Evolutionary conservation across 2,329 filamentous ascomycete species (phyloP).

Genomic region (Uncinocarpus reesii): DNA sequence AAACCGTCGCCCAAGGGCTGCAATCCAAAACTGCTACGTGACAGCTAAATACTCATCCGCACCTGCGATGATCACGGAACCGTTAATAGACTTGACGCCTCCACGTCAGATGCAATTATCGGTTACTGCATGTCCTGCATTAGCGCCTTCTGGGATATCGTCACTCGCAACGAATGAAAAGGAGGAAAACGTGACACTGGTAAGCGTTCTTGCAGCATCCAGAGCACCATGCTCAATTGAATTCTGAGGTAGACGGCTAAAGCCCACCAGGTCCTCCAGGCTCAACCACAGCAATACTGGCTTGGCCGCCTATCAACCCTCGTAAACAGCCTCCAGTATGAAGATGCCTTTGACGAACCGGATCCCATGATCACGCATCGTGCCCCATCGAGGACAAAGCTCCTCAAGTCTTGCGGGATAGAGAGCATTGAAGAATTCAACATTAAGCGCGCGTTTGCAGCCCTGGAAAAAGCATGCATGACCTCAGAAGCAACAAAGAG

Average conservation of each 20-base stretch:
- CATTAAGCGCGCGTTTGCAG: conserved; percentile 27
- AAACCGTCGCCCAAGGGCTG: background rate
- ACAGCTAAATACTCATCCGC: background rate
- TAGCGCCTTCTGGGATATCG: background rate
- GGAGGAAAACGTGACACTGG: background rate
- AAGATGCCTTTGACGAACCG: conserved; percentile 26
- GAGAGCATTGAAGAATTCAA: conserved; percentile 22
- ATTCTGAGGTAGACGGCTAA: conserved; percentile 68
- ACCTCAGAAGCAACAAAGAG: conserved; percentile 29
- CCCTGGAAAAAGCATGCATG: conserved; percentile 27
- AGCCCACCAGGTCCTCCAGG: conserved; percentile 47
- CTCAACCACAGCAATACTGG: conserved; percentile 25
- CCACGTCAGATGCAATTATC: background rate
- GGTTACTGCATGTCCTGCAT: background rate
- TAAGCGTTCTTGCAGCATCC: background rate
- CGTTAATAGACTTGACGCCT: conserved; percentile 7
- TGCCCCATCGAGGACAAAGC: conserved; percentile 18
- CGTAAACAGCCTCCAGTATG: conserved; percentile 25
- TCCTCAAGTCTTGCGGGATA: conserved; percentile 14
- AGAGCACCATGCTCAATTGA: conserved; percentile 43
- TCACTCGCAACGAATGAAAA: background rate
- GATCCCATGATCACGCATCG: conserved; percentile 23
- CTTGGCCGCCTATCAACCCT: conserved; percentile 26
- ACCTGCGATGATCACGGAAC: background rate
- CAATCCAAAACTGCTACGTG: conserved; percentile 4